Evolutionary conservation across 1,284 basidiomycete genomes (phyloP), one percentile per base, ranked within the genome.

Genomic region (Cutaneotrichosporon sp.): DNA sequence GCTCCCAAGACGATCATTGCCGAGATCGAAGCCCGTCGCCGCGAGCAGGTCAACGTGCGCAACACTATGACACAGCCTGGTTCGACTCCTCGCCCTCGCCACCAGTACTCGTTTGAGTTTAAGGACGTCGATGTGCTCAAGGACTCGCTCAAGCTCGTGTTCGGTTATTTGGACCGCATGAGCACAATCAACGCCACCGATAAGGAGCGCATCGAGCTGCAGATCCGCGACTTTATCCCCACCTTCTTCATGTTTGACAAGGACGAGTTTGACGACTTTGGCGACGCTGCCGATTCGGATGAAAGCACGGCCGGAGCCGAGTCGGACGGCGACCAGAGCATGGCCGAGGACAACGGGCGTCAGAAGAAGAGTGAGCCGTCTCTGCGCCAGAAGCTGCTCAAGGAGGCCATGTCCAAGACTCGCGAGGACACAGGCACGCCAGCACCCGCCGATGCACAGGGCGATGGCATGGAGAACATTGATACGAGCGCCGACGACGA

Each of bases 91-190:
- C 70, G 77, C 26, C 72, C 76, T 31, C 76, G 76, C 13, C 84
- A 86, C 70, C 96, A 97, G 79, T 86, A 96, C 60, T 87, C 90
- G 70, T 94, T 89, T 75, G 82, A 85, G 58, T 88, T 98, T 77
- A 83, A 86, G 66, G 92, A 98, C 78, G 86, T 86, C 31, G 85
- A 85, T 21, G 90, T 96, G 55, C 81, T 99, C 72, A 88, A 90
- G 68, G 96, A 99, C 77, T 86, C 89, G 14, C 85, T 97, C 76
- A 94, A 93, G 83, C 85, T 99, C 76, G 86, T 95, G 63, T 90
- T 92, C 76, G 88, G 89, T 49, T 97, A 91, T 83, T 84, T 98
- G 70, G 94, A 97, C 73, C 91, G 91, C 71, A 88, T 89, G 57
- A 85, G 85, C 14, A 86, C 88, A 63, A 90, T 93, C 76, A 89